Percentiles rank a stretch among this genome's conserved stretches.
Conservation (phyloP, 805 yeast species). For the Maudiozyma pseudohumilis region DNA sequence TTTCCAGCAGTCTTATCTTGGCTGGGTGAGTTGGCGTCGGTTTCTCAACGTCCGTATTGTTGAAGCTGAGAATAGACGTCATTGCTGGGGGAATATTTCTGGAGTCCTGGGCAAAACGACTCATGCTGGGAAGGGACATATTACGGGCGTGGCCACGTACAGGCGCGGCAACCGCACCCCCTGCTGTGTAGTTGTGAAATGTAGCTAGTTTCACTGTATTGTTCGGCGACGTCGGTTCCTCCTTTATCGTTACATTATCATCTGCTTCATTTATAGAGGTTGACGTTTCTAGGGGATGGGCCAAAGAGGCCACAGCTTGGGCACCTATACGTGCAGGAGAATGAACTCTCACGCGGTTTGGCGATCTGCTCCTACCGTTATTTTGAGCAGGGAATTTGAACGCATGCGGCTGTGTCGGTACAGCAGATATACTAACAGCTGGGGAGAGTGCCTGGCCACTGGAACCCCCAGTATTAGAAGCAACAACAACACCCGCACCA, state of each 20-base stretch:
- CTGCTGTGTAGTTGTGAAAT: not conserved
- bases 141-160: slow-evolving; percentile 16
- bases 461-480: too few relatives aligned
- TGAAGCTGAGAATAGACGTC: slow-evolving; percentile 18
- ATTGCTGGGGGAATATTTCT: slow-evolving; percentile 8
- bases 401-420: not conserved
- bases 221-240: slow-evolving; percentile 13
- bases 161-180: not conserved
- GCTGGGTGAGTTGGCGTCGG: not conserved
- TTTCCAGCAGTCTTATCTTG: not conserved
- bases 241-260: slow-evolving; percentile 15
- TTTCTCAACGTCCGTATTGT: slow-evolving; percentile 3
- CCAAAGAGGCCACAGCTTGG: slow-evolving; percentile 49
- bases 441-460: too few relatives aligned
- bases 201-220: not conserved
- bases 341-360: slow-evolving; percentile 31
- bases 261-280: slow-evolving; percentile 20
- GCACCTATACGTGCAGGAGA: slow-evolving; percentile 72
- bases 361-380: not conserved
- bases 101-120: slow-evolving; percentile 4
- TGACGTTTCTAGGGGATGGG: not conserved
- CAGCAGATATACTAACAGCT: too few relatives aligned
- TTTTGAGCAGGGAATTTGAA: not conserved
- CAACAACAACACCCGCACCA: too few relatives aligned
- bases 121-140: slow-evolving; percentile 16